phyloP scores from a whole-genome alignment of 352 stramenopile species.

The Phytophthora quininea region DNA sequence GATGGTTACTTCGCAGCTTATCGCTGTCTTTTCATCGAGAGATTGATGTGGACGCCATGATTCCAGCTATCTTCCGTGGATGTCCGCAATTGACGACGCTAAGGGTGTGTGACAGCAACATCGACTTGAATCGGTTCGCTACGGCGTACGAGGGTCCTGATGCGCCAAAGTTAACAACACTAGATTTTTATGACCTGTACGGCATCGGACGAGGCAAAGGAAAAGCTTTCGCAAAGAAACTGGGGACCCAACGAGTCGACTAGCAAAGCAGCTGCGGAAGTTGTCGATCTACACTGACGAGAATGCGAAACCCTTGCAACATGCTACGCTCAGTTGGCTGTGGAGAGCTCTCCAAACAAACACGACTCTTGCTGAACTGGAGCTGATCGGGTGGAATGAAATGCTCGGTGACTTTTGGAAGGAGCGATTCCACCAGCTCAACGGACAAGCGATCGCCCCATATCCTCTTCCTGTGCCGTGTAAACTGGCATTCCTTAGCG shows the following conservation, averaged over 20 bases:
- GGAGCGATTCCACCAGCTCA: not conserved
- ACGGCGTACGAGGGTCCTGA: not conserved
- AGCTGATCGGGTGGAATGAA: slow-evolving; percentile 9
- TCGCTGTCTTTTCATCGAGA: not conserved
- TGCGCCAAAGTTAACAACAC: not conserved
- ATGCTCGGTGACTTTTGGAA: slow-evolving; percentile 19
- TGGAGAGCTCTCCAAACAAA: not conserved
- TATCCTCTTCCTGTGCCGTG: not conserved
- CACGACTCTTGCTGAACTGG: not conserved
- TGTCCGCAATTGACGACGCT: not conserved
- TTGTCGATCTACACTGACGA: slow-evolving; percentile 15
- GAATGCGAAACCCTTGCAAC: slow-evolving; percentile 17
- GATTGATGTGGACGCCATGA: not conserved
- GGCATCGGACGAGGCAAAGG: slow-evolving; percentile 11
- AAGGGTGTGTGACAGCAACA: not conserved
- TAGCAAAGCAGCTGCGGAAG: slow-evolving; percentile 15
- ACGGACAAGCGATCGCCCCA: not conserved
- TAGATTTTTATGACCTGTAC: slow-evolving; percentile 3
- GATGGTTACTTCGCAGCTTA: not conserved
- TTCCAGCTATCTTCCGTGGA: not conserved
- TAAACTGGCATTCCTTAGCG: not conserved
- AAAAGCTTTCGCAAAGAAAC: not conserved
- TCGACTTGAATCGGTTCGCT: not conserved
- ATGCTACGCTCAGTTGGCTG: not conserved
- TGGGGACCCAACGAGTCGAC: not conserved